These are phyloP conservation scores for Verticillium longisporum DNA, from an alignment of 2,329 filamentous ascomycete genomes.

Conservation along the genomic window DNA sequence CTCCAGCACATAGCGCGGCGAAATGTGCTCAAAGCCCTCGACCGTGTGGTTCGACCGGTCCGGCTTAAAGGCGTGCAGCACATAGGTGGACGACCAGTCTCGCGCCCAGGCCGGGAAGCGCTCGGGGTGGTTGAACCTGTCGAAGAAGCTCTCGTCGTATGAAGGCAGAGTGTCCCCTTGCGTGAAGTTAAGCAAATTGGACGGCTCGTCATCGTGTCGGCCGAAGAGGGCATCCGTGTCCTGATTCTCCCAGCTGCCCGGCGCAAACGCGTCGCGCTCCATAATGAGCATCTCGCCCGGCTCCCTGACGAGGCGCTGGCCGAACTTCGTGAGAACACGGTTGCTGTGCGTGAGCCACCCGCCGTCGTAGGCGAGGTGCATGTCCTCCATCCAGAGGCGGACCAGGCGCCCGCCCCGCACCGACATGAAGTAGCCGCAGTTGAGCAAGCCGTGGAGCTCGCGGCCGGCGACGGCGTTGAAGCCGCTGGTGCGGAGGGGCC, in stretches of 20 bases:
- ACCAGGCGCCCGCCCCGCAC: conserved; percentile 11
- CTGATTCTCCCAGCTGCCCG: conserved; percentile 11
- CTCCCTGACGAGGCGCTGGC: conserved; percentile 40
- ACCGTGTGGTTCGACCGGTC: conserved; percentile 4
- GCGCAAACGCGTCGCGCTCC: conserved; percentile 16
- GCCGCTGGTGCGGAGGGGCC: conserved; percentile 1
- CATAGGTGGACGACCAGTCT: conserved; percentile 14
- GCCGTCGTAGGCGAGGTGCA: conserved; percentile 20
- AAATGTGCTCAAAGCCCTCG: conserved; percentile 3
- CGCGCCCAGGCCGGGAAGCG: conserved; percentile 8
- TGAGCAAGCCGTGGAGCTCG: conserved; percentile 10
- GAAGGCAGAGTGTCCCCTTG: conserved; percentile 3
- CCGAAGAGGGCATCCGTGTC: conserved; percentile 10
- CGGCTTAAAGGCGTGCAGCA: conserved; percentile 15
- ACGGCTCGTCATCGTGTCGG: conserved; percentile 9
- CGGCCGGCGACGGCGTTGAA: conserved; percentile 13
- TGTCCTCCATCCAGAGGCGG: conserved; percentile 13
- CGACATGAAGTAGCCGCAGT: conserved; percentile 17
- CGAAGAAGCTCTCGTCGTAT: not conserved
- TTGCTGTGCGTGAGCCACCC: conserved; percentile 21
- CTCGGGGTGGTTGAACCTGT: not conserved
- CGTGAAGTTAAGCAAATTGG: not conserved
- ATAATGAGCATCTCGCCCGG: conserved; percentile 18
- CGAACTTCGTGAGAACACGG: conserved; percentile 14
- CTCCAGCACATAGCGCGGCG: conserved; percentile 14